Conservation (phyloP, 305 asterid genomes). For the Stenogyne calaminthoides region DNA sequence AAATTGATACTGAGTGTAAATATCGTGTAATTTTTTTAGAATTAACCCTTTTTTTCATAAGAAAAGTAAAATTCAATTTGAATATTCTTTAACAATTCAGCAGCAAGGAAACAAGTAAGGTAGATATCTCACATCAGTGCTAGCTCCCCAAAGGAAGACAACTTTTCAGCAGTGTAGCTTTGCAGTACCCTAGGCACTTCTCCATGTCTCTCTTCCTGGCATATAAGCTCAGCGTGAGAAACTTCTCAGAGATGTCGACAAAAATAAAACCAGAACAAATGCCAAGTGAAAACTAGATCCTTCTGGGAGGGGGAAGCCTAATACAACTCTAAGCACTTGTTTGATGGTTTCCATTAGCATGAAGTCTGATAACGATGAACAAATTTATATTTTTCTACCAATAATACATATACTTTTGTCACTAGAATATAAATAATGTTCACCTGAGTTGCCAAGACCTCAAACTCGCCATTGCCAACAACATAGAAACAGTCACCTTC, state of each 20-base stretch:
- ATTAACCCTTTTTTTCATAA: too few relatives aligned
- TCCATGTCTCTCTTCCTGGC: slow-evolving; percentile 76
- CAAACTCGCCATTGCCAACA: slow-evolving; percentile 91
- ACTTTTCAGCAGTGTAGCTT: slow-evolving; percentile 79
- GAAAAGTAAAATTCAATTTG: not conserved
- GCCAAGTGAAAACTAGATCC: slow-evolving; percentile 5
- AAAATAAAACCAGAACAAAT: slow-evolving; percentile 19
- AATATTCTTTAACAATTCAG: not conserved
- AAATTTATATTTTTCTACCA: slow-evolving; percentile 6
- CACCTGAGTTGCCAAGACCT: slow-evolving; percentile 96
- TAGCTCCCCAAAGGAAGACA: slow-evolving; percentile 96
- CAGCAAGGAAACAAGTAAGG: slow-evolving; percentile 24
- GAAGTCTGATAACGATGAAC: slow-evolving; percentile 14
- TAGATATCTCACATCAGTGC: slow-evolving; percentile 83
- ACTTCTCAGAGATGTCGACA: slow-evolving; percentile 9
- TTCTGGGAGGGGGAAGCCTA: slow-evolving; percentile 17
- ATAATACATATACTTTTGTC: slow-evolving; percentile 19
- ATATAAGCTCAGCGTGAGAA: slow-evolving; percentile 37
- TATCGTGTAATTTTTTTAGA: too few relatives aligned
- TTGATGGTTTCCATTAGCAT: slow-evolving; percentile 14
- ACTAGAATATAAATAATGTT: slow-evolving; percentile 27
- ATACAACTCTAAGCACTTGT: slow-evolving; percentile 7
- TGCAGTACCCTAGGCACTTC: slow-evolving; percentile 83
- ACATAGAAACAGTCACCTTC: slow-evolving; percentile 97
- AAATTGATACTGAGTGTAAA: too few relatives aligned